These are phyloP conservation scores for Xylaria sp. DNA, from an alignment of 2,329 filamentous ascomycete genomes.

Conservation along the genomic window DNA sequence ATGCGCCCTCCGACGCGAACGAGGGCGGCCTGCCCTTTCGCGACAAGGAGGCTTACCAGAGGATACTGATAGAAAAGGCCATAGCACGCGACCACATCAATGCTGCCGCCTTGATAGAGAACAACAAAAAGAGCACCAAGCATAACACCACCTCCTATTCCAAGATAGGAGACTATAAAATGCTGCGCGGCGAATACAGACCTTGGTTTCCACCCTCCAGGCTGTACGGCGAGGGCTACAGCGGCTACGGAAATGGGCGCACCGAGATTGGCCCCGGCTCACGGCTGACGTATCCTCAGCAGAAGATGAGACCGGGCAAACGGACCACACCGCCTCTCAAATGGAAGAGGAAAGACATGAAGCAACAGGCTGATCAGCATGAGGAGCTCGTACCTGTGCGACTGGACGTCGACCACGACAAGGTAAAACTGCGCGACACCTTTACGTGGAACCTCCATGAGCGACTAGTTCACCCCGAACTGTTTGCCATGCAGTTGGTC, in stretches of 20 bases:
- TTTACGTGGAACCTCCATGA: constrained; percentile 99
- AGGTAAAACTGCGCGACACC: constrained; percentile 93
- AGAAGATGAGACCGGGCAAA: constrained; percentile 80
- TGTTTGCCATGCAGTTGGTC: constrained; percentile 89
- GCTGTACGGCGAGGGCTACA: constrained; percentile 80
- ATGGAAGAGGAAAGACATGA: constrained; percentile 81
- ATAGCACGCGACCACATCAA: constrained; percentile 66
- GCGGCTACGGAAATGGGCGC: constrained; percentile 86
- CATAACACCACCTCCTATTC: constrained; percentile 72
- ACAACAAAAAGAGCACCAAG: constrained; percentile 64
- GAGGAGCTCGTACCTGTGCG: constrained; percentile 93
- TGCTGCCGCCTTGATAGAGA: constrained; percentile 62
- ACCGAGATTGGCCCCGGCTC: constrained; percentile 77
- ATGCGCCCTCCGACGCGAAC: constrained; percentile 50
- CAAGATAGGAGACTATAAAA: constrained; percentile 76
- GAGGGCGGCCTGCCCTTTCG: constrained; percentile 53
- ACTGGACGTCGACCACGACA: constrained; percentile 94
- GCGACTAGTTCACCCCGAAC: constrained; percentile 78
- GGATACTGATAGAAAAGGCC: constrained; percentile 65
- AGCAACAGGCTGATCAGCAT: constrained; percentile 85
- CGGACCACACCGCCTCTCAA: constrained; percentile 78
- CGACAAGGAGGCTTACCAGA: constrained; percentile 67
- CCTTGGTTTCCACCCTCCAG: constrained; percentile 66
- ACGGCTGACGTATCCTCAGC: constrained; percentile 80
- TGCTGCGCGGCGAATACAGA: constrained; percentile 66